Base-by-base conservation (phyloP, 768 basidiomycete genomes). In the Kwoniella sp. region DNA sequence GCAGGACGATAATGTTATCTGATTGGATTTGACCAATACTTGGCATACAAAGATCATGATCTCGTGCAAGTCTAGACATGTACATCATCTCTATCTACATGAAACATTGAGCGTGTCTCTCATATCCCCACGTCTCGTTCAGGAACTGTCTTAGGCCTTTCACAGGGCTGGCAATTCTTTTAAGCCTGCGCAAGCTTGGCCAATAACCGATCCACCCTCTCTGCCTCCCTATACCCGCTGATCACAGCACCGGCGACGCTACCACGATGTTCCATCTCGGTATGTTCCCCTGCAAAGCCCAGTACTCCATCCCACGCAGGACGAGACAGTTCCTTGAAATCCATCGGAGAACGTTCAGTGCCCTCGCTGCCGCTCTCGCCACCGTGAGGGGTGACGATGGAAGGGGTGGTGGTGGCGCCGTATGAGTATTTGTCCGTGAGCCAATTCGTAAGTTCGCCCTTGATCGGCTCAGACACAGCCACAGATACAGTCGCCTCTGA, bases 271-370 rank as follows among this genome's bases (percentile, higher is more conserved):
- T 83, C 78, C 59, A 82, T 64, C 58, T 82, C 82, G 11, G 83
- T 84, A 55, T 83, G 82, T 70, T 84, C 83, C 0, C 83, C 83
- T 13, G 82, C 83, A 25, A 81, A 84, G 4, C 81, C 79, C 23
- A 83, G 65, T 17, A 66, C 56, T 0, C 81, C 81, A 1, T 56
- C 74, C 79, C 80, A 82, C 38, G 77, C 65, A 1, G 79, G 71
- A 63, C 79, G 75, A 0, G 71, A 61, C 1, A 83, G 71, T 67
- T 82, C 73, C 26, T 81, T 69, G 53, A 81, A 82, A 58, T 82
- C 80, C 69, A 83, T 64, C 12, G 83, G 83, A 34, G 70, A 75
- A n/a, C 73, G 47, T 20, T 67, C 72, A 13, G 50, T 61, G 25
- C 65, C 63, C 4, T 17, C 17, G 5, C 41, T 17, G 5, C 41